Evolutionary conservation across 2,329 filamentous ascomycete genomes (phyloP), one percentile per base, ranked within the genome.

Genomic region (Aspergillus glaucus): DNA sequence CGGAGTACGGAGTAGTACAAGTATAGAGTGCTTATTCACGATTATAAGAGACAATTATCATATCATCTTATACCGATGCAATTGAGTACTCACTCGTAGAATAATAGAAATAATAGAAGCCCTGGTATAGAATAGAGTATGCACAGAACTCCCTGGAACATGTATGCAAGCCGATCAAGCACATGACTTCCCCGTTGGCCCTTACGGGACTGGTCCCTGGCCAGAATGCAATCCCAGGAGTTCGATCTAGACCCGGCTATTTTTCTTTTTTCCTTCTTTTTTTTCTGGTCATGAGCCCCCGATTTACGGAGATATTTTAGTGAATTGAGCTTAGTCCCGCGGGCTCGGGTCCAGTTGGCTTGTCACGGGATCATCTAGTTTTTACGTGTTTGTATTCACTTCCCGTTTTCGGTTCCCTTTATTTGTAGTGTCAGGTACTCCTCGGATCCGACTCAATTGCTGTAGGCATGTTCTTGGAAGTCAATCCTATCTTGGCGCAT

Each of bases 131-230:
- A 22, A 22, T 37, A 7, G 17, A 37, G n/a, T 37, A 30, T 30
- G n/a, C 34, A 37, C 17, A n/a, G 34, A 37, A 37, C n/a, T 37
- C 34, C 34, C 34, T 37, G 17, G 34, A 37, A 37, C 12, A 37
- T 15, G n/a, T 19, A n/a, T 19, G 48, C 48, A 52, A 54, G 55
- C 55, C 49, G 58, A 60, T 61, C 57, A 53, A 45, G 49, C 58
- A 61, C 58, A 60, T 61, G 58, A 61, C 55, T 49, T 50, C 46
- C 51, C 51, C 50, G 26, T 30, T 30, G 26, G 53, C 55, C 52
- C 59, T 60, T 59, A 19, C 34, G 26, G 26, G 10, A 12, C 15
- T 30, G 26, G 26, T 39, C 12, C 36, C 36, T 39, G 15, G 15
- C 15, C 36, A 39, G n/a, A 15, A 17, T 19, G 15, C 36, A 39